phyloP scores from a whole-genome alignment of 2,329 filamentous ascomycete genomes.

The Orbilia oligospora region DNA sequence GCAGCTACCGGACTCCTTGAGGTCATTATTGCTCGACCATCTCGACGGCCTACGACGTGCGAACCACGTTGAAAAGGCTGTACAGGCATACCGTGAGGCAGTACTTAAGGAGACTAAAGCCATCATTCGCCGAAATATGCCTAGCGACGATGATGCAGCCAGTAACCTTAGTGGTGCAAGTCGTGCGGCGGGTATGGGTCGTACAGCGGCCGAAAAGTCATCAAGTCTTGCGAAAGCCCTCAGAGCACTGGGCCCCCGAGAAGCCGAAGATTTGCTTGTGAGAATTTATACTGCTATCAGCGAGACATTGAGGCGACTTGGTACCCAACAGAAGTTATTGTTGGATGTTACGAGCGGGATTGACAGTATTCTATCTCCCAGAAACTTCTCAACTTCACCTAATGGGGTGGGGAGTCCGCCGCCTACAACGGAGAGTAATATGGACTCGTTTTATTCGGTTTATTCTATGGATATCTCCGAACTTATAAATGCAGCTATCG shows the following conservation, averaged over 20 bases:
- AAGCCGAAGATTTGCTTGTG: constrained; percentile 85
- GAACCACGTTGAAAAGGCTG: constrained; percentile 83
- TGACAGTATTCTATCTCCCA: constrained; percentile 66
- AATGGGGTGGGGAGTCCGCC: constrained; percentile 67
- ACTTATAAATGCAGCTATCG: constrained; percentile 83
- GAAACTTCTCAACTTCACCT: constrained; percentile 68
- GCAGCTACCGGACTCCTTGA: constrained; percentile 78
- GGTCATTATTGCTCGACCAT: constrained; percentile 78
- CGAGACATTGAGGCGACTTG: constrained; percentile 86
- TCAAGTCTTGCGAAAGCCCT: constrained; percentile 83
- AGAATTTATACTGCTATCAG: constrained; percentile 89
- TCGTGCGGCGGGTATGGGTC: constrained; percentile 60
- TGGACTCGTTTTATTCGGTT: constrained; percentile 58
- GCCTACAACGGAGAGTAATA: constrained; percentile 53
- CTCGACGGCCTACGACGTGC: constrained; percentile 85
- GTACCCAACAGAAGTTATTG: constrained; percentile 93
- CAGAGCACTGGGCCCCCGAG: constrained; percentile 83
- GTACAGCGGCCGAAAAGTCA: constrained; percentile 71
- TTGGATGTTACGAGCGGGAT: constrained; percentile 84
- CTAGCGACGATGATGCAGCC: constrained; percentile 94
- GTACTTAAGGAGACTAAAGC: constrained; percentile 88
- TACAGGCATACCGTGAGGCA: constrained; percentile 85
- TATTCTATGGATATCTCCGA: constrained; percentile 79
- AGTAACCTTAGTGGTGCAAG: constrained; percentile 70
- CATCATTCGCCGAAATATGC: constrained; percentile 85